Conservation (phyloP, 306 rosid genomes). For the Cicer chorassanicum region DNA sequence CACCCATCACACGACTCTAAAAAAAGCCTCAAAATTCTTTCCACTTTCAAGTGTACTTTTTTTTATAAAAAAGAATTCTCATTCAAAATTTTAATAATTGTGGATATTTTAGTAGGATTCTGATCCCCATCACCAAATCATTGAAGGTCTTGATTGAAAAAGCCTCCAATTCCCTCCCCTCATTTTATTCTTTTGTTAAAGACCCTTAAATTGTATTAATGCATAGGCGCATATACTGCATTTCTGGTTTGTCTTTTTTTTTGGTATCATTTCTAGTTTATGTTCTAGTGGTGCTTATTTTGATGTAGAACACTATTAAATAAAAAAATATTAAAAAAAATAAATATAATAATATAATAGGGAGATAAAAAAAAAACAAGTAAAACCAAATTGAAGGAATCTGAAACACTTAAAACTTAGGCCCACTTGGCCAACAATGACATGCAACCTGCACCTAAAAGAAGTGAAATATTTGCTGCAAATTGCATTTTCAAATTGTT, state of each 20-base stretch:
- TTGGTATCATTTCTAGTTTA: not conserved
- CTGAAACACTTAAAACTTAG: slow-evolving; percentile 31
- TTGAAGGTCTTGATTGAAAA: slow-evolving; percentile 26
- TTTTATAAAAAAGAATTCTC: not conserved
- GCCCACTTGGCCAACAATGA: slow-evolving; percentile 77
- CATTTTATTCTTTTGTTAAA: not conserved
- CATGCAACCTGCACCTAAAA: slow-evolving; percentile 74
- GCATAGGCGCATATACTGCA: slow-evolving; percentile 1
- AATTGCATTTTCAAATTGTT: slow-evolving; percentile 52
- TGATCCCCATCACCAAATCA: not conserved
- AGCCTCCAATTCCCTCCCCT: slow-evolving; percentile 24
- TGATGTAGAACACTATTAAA: not conserved
- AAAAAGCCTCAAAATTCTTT: too few species aligned
- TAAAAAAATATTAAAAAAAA: not conserved
- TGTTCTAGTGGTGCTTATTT: not conserved
- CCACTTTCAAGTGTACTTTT: not conserved
- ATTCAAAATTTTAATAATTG: slow-evolving; percentile 1
- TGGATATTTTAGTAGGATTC: not conserved
- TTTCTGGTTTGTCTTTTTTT: slow-evolving; percentile 4
- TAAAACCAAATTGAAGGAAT: not conserved
- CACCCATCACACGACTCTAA: too few species aligned
- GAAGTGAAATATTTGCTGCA: slow-evolving; percentile 66
- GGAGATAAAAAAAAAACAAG: not conserved
- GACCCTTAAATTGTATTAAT: not conserved
- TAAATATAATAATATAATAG: not conserved